Evolutionary conservation across 1,284 basidiomycete genomes (phyloP).

Genomic region (Chalciporus piperatoides): DNA sequence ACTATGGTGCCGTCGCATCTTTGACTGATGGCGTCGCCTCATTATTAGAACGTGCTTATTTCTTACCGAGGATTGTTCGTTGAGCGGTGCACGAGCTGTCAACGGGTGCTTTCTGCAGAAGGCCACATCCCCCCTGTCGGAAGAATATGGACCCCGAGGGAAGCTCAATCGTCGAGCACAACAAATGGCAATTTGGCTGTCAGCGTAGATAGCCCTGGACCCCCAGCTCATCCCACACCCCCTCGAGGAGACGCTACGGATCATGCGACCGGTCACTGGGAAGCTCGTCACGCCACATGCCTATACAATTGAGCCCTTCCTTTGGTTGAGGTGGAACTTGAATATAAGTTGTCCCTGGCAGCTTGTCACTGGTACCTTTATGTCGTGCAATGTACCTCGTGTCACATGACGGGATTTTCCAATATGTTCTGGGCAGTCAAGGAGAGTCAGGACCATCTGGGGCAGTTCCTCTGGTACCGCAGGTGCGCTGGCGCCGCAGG

Average conservation of each 20-base stretch:
- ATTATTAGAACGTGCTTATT: slow-evolving; percentile 42
- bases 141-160: slow-evolving; percentile 47
- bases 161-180: not conserved
- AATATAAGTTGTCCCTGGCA: slow-evolving; percentile 1
- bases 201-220: not conserved
- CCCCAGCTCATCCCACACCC: not conserved
- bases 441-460: not conserved
- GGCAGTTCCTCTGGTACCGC: not conserved
- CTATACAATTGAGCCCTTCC: slow-evolving; percentile 29
- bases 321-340: not conserved
- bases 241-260: slow-evolving; percentile 9
- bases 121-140: slow-evolving; percentile 68
- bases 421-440: not conserved
- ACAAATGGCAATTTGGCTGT: not conserved
- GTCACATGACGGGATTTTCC: not conserved
- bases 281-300: slow-evolving; percentile 52
- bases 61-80: slow-evolving; percentile 60
- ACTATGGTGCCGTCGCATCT: slow-evolving; percentile 7
- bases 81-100: slow-evolving; percentile 53
- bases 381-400: not conserved
- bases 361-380: not conserved
- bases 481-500: no score
- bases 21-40: slow-evolving; percentile 4
- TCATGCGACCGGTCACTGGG: slow-evolving; percentile 40
- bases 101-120: slow-evolving; percentile 60